Percentiles rank a stretch among this genome's conserved stretches.
These are phyloP conservation scores for Fusarium cicatricum DNA, from an alignment of 2,329 filamentous ascomycete genomes.

Conservation along the genomic window DNA sequence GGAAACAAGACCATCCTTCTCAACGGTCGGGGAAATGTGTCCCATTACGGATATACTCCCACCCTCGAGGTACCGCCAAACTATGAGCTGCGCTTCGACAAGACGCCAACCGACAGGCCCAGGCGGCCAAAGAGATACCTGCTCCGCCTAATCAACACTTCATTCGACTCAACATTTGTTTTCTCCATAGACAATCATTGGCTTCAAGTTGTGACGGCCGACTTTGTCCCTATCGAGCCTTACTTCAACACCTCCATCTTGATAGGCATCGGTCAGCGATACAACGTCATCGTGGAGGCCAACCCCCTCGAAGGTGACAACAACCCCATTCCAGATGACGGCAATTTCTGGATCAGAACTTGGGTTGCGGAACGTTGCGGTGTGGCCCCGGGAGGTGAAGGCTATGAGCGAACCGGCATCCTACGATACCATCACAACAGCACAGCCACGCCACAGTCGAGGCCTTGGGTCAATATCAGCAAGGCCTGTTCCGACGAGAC, in stretches of 20 bases:
- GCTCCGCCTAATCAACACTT: constrained; percentile 35
- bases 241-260: constrained; percentile 24
- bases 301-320: constrained; percentile 16
- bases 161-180: constrained; percentile 31
- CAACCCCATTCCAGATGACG: constrained; percentile 21
- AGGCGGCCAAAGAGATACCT: constrained; percentile 23
- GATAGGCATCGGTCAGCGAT: constrained; percentile 33
- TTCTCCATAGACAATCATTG: constrained; percentile 39
- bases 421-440: constrained; percentile 23
- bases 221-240: constrained; percentile 33
- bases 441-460: constrained; percentile 3
- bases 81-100: constrained; percentile 29
- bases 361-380: constrained; percentile 17
- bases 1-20: constrained; percentile 34
- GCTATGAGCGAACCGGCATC: constrained; percentile 31
- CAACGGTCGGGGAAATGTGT: constrained; percentile 28
- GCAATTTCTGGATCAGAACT: constrained; percentile 38
- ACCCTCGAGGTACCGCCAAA: constrained; percentile 6
- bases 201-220: constrained; percentile 24
- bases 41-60: constrained; percentile 15
- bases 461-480: constrained; percentile 14
- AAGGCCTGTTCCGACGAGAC: constrained; percentile 29
- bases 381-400: neutral
- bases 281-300: constrained; percentile 33
- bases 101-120: constrained; percentile 30